Evolutionary conservation across 140 eudicot species (phyloP).

Genomic region (Cichorium intybus): DNA sequence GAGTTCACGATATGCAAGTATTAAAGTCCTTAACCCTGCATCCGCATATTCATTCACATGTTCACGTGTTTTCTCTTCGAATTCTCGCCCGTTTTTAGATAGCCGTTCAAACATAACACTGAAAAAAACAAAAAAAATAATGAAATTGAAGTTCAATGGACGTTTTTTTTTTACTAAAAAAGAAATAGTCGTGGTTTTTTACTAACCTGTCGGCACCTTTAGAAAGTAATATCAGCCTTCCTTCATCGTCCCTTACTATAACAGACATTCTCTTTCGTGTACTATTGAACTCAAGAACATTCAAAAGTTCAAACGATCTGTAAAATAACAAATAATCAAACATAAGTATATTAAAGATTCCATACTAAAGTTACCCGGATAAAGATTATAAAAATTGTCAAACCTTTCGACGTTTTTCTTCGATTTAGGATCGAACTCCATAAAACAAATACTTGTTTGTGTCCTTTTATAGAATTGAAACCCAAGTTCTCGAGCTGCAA

Average conservation of each 20-base stretch:
- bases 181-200: no score
- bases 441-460: constrained; percentile 47
- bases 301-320: constrained; percentile 53
- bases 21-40: constrained; percentile 59
- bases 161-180: no score
- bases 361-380: neutral
- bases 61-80: constrained; percentile 49
- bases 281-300: constrained; percentile 58
- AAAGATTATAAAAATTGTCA: neutral
- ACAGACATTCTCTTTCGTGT: constrained; percentile 72
- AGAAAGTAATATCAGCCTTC: constrained; percentile 53
- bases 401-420: constrained; percentile 47
- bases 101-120: constrained; percentile 68
- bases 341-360: neutral
- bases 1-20: constrained; percentile 66
- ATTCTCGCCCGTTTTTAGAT: constrained; percentile 37
- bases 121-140: constrained; percentile 7
- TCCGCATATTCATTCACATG: constrained; percentile 63
- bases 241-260: constrained; percentile 58
- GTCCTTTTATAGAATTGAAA: constrained; percentile 59
- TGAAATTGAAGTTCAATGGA: neutral
- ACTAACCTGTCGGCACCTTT: constrained; percentile 84
- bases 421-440: constrained; percentile 45
- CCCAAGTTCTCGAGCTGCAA: constrained; percentile 72
- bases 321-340: neutral